These are phyloP conservation scores for Angophora floribunda DNA, from an alignment of 345 rosid genomes.

Conservation along the genomic window DNA sequence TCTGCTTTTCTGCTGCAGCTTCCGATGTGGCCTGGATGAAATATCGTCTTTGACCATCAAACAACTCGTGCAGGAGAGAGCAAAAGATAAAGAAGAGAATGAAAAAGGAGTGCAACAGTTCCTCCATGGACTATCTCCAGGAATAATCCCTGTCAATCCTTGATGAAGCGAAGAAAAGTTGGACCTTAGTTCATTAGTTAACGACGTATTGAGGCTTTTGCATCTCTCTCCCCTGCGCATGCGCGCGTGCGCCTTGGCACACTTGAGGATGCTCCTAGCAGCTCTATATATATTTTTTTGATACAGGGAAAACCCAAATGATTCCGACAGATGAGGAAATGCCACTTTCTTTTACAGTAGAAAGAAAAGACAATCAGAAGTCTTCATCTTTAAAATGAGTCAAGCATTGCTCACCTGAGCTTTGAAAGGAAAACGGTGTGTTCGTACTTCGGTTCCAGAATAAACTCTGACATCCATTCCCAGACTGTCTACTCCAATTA, in stretches of 20 bases:
- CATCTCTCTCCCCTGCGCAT: background rate
- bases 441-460: conserved; percentile 59
- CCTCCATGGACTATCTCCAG: background rate
- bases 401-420: conserved; percentile 32
- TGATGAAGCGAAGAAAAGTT: background rate
- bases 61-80: background rate
- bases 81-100: background rate
- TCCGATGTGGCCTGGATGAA: conserved; percentile 49
- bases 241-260: background rate
- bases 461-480: conserved; percentile 84
- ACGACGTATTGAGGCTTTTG: background rate
- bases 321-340: background rate
- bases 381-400: background rate
- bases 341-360: background rate
- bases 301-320: background rate
- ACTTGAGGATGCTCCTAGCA: background rate
- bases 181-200: background rate
- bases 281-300: background rate
- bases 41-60: background rate
- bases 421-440: conserved; percentile 95
- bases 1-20: conserved; percentile 80
- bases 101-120: background rate
- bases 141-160: background rate
- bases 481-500: conserved; percentile 86
- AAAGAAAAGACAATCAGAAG: background rate